These are phyloP conservation scores for Hypoxylon rickii DNA, from an alignment of 495 filamentous ascomycete genomes.

Conservation along the genomic window DNA sequence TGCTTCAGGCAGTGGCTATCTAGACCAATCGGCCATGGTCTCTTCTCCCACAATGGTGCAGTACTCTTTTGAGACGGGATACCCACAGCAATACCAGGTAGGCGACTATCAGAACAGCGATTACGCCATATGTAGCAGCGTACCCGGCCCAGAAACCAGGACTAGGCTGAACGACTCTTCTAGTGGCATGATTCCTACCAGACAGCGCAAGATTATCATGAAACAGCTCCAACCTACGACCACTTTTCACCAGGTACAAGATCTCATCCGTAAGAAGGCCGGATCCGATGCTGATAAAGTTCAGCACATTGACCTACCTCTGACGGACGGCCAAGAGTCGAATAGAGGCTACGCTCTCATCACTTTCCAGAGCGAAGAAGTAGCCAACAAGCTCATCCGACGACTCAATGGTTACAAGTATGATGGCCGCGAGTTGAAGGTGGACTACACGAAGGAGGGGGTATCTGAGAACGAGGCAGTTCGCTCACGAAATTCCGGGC, in stretches of 20 bases:
- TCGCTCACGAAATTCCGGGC: constrained; percentile 19
- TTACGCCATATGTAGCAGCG: constrained; percentile 20
- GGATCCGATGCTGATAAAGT: constrained; percentile 35
- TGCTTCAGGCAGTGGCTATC: constrained; percentile 15
- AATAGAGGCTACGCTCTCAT: constrained; percentile 36
- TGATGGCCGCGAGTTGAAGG: constrained; percentile 33
- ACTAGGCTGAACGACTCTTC: constrained; percentile 1
- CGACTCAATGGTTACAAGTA: constrained; percentile 31
- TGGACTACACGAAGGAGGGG: constrained; percentile 35
- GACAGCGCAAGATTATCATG: constrained; percentile 37
- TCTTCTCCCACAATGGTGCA: constrained; percentile 25
- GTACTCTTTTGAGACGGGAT: constrained; percentile 20
- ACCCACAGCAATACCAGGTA: constrained; percentile 24
- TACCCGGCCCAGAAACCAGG: constrained; percentile 8
- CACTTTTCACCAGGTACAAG: constrained; percentile 36
- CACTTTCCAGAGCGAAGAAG: constrained; percentile 36
- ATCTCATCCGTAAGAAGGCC: constrained; percentile 35
- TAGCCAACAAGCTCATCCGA: constrained; percentile 32
- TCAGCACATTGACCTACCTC: constrained; percentile 36
- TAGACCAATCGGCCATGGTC: constrained; percentile 23
- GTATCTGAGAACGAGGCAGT: constrained; percentile 30
- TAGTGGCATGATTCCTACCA: constrained; percentile 23
- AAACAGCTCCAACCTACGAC: constrained; percentile 37
- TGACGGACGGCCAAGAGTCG: constrained; percentile 25
- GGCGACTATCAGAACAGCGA: constrained; percentile 24